These are phyloP conservation scores for Backusella macrospora DNA, from an alignment of 192 early-diverging fungal species.

Conservation along the genomic window DNA sequence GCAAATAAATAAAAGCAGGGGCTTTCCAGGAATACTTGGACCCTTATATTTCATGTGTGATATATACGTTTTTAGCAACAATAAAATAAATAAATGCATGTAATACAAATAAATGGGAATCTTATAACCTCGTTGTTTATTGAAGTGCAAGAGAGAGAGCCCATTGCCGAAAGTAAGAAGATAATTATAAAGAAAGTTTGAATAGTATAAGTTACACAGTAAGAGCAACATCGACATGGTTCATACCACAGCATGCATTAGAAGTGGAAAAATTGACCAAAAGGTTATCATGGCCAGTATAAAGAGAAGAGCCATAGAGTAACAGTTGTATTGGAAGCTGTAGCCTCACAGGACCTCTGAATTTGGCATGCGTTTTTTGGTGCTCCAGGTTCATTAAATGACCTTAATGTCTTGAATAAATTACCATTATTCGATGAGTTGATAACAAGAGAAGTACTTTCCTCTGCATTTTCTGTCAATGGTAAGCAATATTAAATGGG, in stretches of 20 bases:
- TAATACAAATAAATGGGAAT: no score
- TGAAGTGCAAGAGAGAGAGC: no score
- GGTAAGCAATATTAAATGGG: neutral
- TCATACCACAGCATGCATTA: no score
- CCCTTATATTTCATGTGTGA: conserved; percentile 38
- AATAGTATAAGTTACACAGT: no score
- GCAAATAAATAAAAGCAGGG: neutral
- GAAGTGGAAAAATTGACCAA: conserved; percentile 30
- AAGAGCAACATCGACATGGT: no score
- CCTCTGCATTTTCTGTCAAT: neutral
- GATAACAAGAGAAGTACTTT: neutral
- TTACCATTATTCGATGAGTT: conserved; percentile 8
- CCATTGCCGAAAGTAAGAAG: no score
- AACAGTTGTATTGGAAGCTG: conserved; percentile 32
- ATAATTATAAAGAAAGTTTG: no score
- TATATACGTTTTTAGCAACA: no score
- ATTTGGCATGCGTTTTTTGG: conserved; percentile 42
- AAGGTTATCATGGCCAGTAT: conserved; percentile 19
- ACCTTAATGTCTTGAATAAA: conserved; percentile 25
- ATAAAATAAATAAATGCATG: no score
- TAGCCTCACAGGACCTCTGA: conserved; percentile 30
- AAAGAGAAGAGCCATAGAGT: conserved; percentile 12
- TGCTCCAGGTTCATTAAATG: conserved; percentile 25
- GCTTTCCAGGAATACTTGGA: conserved; percentile 39
- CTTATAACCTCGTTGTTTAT: no score